Conservation (phyloP, 352 stramenopile genomes). For the Phytophthora citrophthora region DNA sequence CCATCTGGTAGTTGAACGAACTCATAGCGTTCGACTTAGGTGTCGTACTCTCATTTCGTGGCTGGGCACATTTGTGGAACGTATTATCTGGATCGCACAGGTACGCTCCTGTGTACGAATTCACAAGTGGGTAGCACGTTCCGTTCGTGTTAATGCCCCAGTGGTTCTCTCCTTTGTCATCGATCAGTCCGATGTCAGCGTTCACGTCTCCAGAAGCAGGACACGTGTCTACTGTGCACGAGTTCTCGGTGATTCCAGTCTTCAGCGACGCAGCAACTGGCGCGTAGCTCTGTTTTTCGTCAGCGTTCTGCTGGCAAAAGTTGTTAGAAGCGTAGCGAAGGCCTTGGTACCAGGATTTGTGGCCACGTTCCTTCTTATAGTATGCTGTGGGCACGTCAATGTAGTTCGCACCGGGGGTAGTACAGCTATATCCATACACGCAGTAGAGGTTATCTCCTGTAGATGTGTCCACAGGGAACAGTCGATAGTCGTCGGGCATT, state of each 20-base stretch:
- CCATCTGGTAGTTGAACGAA: conserved; percentile 81
- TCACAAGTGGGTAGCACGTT: conserved; percentile 62
- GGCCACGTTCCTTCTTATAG: conserved; percentile 33
- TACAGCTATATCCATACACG: conserved; percentile 36
- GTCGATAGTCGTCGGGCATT: conserved; percentile 49
- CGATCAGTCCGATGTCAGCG: conserved; percentile 33
- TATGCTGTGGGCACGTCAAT: conserved; percentile 37
- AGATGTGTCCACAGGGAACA: conserved; percentile 23
- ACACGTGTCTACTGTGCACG: conserved; percentile 31
- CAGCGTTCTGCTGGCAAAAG: conserved; percentile 26
- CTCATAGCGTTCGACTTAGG: conserved; percentile 60
- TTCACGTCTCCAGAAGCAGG: conserved; percentile 45
- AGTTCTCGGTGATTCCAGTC: conserved; percentile 38
- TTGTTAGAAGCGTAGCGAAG: conserved; percentile 50
- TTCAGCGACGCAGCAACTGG: conserved; percentile 29
- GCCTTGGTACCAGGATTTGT: conserved; percentile 52
- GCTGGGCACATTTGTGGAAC: conserved; percentile 35
- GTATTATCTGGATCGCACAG: conserved; percentile 67
- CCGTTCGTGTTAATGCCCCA: conserved; percentile 55
- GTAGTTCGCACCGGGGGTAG: conserved; percentile 37
- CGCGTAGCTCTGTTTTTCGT: conserved; percentile 24
- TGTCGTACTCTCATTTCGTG: conserved; percentile 35
- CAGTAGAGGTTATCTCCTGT: conserved; percentile 31
- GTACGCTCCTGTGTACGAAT: conserved; percentile 62
- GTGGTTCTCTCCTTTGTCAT: conserved; percentile 26